Conservation (phyloP, 106 monocot genomes). For the Acanthochlamys bracteata region DNA sequence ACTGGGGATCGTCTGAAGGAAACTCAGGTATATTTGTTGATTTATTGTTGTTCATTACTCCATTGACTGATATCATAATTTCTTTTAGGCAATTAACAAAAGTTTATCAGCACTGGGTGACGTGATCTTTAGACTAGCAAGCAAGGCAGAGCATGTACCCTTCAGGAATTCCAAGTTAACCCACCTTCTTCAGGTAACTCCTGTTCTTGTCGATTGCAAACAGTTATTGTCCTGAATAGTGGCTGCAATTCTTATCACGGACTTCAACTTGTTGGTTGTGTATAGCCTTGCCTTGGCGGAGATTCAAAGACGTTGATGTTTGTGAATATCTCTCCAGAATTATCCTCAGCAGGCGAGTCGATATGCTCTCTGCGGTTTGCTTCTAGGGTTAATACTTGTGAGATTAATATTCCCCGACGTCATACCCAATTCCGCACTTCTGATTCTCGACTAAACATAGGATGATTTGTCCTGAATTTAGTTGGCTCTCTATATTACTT, state of each 20-base stretch:
- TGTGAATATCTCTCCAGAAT: conserved; percentile 79
- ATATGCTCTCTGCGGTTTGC: conserved; percentile 89
- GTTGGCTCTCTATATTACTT: too few relatives aligned
- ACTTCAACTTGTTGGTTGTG: not conserved
- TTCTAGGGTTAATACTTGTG: too few relatives aligned
- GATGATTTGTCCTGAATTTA: too few relatives aligned
- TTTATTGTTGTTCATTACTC: too few relatives aligned
- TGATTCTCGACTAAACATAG: too few relatives aligned
- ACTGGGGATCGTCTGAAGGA: conserved; percentile 93
- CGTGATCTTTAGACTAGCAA: conserved; percentile 79
- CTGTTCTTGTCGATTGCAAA: too few relatives aligned
- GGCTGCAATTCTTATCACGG: not conserved
- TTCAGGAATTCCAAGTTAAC: conserved; percentile 86
- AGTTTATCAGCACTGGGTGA: conserved; percentile 79
- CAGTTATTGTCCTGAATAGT: conserved; percentile 9
- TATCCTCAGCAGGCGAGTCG: conserved; percentile 57
- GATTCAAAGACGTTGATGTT: conserved; percentile 94
- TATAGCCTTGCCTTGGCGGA: conserved; percentile 86
- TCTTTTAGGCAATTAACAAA: conserved; percentile 65
- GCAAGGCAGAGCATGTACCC: conserved; percentile 77
- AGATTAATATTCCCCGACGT: too few relatives aligned
- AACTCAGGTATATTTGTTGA: conserved; percentile 47
- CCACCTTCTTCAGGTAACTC: conserved; percentile 60
- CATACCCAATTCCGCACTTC: too few relatives aligned
- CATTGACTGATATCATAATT: too few relatives aligned